These are phyloP conservation scores for Fusarium floridanum DNA, from an alignment of 2,329 filamentous ascomycete species.

Conservation along the genomic window DNA sequence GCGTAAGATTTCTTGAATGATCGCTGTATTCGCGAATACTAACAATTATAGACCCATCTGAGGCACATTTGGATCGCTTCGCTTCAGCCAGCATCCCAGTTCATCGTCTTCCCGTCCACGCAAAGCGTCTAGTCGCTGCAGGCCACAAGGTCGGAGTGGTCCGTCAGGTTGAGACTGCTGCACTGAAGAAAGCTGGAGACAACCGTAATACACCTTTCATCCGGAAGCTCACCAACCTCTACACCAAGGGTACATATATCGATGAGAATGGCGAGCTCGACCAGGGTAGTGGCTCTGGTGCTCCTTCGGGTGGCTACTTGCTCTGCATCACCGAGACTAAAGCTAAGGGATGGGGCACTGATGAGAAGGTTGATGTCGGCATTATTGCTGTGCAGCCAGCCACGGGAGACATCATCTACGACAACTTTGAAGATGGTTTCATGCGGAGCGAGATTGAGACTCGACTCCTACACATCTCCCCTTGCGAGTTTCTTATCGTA, in stretches of 20 bases:
- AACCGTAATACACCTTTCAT: constrained; percentile 94
- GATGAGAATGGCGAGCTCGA: constrained; percentile 90
- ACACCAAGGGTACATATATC: constrained; percentile 98
- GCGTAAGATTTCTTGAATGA: constrained; percentile 61
- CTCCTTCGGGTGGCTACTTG: constrained; percentile 83
- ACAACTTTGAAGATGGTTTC: constrained; percentile 96
- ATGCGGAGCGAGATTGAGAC: constrained; percentile 98
- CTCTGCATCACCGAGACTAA: constrained; percentile 93
- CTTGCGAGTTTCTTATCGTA: constrained; percentile 94
- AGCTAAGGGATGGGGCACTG: constrained; percentile 81
- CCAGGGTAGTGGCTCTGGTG: constrained; percentile 56
- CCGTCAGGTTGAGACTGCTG: constrained; percentile 93
- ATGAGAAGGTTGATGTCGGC: constrained; percentile 93
- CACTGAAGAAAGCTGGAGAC: constrained; percentile 93
- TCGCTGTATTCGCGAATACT: not conserved
- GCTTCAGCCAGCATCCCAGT: constrained; percentile 96
- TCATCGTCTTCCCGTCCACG: constrained; percentile 90
- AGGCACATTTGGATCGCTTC: constrained; percentile 91
- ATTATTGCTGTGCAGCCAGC: constrained; percentile 94
- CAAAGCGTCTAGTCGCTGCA: constrained; percentile 90
- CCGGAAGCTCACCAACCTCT: constrained; percentile 93
- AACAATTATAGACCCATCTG: constrained; percentile 75
- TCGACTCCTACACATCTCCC: constrained; percentile 92
- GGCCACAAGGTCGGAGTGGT: constrained; percentile 98
- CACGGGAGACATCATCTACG: constrained; percentile 95